phyloP scores from a whole-genome alignment of 2,329 filamentous ascomycete genomes.

The Talaromyces sp. region DNA sequence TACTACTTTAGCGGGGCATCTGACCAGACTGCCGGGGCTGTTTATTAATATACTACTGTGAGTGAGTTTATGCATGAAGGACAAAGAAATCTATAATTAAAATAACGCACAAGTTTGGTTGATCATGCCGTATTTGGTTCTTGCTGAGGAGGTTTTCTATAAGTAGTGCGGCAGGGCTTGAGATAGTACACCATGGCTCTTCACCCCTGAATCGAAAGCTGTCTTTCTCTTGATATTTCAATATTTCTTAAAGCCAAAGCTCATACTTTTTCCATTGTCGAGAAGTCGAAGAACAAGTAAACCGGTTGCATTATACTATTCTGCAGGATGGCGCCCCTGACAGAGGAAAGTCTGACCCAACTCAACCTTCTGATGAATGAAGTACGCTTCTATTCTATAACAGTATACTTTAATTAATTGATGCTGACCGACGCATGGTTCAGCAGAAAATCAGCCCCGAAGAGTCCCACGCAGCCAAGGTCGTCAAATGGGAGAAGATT shows the following conservation, averaged over 20 bases:
- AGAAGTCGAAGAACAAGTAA: not conserved
- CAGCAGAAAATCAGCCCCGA: constrained; percentile 14
- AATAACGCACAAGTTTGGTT: not conserved
- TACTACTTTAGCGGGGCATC: not conserved
- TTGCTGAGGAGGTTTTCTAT: not conserved
- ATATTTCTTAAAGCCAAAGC: not conserved
- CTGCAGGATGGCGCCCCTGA: not conserved
- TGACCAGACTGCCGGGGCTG: not conserved
- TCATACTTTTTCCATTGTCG: not conserved
- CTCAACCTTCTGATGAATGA: not conserved
- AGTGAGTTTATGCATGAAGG: not conserved
- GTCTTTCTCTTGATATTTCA: not conserved
- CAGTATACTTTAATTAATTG: not conserved
- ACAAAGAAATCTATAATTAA: not conserved
- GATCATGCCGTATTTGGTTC: not conserved
- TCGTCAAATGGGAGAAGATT: constrained; percentile 15
- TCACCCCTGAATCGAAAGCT: not conserved
- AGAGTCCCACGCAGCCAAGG: constrained; percentile 2
- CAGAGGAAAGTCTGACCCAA: not conserved
- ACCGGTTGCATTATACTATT: not conserved
- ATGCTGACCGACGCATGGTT: constrained; percentile 10
- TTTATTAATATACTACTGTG: not conserved
- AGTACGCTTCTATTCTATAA: not conserved
- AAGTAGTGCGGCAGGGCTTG: not conserved
- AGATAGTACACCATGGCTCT: not conserved